phyloP scores from a whole-genome alignment of 148 eudicot genomes.

The Rhododendron ovatum region DNA sequence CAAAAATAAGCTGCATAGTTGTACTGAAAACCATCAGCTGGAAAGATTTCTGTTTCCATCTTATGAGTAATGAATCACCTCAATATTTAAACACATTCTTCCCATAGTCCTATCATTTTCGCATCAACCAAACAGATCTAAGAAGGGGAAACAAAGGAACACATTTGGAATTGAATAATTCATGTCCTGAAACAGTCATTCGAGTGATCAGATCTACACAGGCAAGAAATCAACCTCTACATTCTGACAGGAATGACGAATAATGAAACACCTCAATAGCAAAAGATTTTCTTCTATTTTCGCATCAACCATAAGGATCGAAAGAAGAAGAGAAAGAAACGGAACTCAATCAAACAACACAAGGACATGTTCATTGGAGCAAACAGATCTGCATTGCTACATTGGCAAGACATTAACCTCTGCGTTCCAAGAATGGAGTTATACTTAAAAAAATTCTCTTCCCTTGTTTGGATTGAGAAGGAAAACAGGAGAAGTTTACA shows the following conservation, averaged over 20 bases:
- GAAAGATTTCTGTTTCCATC: neutral
- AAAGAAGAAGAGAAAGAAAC: neutral
- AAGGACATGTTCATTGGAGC: neutral
- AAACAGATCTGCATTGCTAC: neutral
- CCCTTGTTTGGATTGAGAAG: neutral
- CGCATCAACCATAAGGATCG: neutral
- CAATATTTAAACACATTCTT: neutral
- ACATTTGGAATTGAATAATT: neutral
- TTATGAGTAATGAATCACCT: neutral
- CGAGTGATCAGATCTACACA: neutral
- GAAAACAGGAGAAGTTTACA: neutral
- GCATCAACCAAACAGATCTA: neutral
- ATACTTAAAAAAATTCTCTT: too few species aligned
- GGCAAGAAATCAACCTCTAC: constrained; percentile 45
- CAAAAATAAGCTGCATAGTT: neutral
- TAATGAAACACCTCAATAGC: neutral
- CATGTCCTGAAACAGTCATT: neutral
- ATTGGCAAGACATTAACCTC: neutral
- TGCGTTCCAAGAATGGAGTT: neutral
- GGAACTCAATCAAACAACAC: neutral
- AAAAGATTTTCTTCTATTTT: neutral
- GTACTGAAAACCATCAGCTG: neutral
- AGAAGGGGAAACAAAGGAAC: neutral
- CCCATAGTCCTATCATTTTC: neutral
- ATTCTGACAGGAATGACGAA: constrained; percentile 37